phyloP scores from a whole-genome alignment of 2,329 filamentous ascomycete species.

The Trichoderma koningii region DNA sequence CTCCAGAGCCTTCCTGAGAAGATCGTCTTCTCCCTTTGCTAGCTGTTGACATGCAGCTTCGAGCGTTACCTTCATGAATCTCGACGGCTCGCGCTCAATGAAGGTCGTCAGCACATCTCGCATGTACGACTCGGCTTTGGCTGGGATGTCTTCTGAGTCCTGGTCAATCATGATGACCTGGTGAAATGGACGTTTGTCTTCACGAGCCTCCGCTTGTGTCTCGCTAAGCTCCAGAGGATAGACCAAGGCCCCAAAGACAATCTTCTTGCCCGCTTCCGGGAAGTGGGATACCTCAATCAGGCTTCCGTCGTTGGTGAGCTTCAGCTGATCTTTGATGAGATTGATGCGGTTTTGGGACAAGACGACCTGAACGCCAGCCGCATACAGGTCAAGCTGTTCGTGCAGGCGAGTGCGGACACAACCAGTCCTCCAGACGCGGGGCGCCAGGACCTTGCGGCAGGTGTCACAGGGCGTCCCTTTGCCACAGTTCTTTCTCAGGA shows the following conservation, averaged over 20 bases:
- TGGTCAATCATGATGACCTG: slow-evolving; percentile 60
- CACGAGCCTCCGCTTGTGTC: slow-evolving; percentile 40
- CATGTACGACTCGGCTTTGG: slow-evolving; percentile 62
- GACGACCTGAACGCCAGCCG: slow-evolving; percentile 64
- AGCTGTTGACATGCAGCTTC: slow-evolving; percentile 53
- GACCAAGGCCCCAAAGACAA: slow-evolving; percentile 43
- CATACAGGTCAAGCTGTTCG: slow-evolving; percentile 64
- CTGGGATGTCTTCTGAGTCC: slow-evolving; percentile 61
- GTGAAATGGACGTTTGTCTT: slow-evolving; percentile 40
- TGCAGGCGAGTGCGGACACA: slow-evolving; percentile 64
- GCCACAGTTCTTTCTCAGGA: slow-evolving; percentile 68
- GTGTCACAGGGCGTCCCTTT: slow-evolving; percentile 64
- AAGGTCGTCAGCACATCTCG: slow-evolving; percentile 59
- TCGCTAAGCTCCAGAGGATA: slow-evolving; percentile 42
- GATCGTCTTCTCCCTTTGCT: slow-evolving; percentile 53
- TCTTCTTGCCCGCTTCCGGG: slow-evolving; percentile 50
- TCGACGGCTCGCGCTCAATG: slow-evolving; percentile 60
- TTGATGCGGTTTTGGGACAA: slow-evolving; percentile 63
- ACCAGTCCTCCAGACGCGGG: slow-evolving; percentile 65
- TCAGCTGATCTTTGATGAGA: slow-evolving; percentile 52
- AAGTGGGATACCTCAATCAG: slow-evolving; percentile 63
- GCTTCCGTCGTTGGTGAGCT: slow-evolving; percentile 52
- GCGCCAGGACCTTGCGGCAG: slow-evolving; percentile 63
- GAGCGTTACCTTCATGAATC: slow-evolving; percentile 61
- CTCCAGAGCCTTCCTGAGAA: slow-evolving; percentile 61